These are phyloP conservation scores for Penicillium hordei DNA, from an alignment of 2,329 filamentous ascomycete species.

Conservation along the genomic window DNA sequence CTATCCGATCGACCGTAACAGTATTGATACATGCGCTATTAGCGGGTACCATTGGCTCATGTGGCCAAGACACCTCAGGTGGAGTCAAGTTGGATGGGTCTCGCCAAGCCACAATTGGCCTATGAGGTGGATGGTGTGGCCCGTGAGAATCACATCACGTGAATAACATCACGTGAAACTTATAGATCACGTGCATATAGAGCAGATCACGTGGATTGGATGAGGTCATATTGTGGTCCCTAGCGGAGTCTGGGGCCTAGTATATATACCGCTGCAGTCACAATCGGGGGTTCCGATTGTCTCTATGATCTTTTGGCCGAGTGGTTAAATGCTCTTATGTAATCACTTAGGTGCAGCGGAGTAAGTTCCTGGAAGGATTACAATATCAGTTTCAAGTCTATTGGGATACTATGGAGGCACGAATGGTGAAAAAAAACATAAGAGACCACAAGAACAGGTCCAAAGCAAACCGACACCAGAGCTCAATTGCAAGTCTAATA, in stretches of 20 bases:
- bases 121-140: neutral
- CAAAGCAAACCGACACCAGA: constrained; percentile 27
- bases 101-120: constrained; percentile 16
- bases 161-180: constrained; percentile 11
- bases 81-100: constrained; percentile 1
- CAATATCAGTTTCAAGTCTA: constrained; percentile 22
- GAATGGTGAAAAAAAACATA: constrained; percentile 8
- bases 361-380: too few species aligned
- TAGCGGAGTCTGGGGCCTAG: too few species aligned
- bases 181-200: neutral
- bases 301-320: too few species aligned
- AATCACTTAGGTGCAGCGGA: too few species aligned
- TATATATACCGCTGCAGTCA: too few species aligned
- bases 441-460: constrained; percentile 7
- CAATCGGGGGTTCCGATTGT: too few species aligned
- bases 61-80: constrained; percentile 1
- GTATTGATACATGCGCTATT: constrained; percentile 11
- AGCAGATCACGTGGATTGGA: neutral
- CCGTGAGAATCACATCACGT: constrained; percentile 3
- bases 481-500: constrained; percentile 30
- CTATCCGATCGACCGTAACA: constrained; percentile 17
- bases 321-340: too few species aligned
- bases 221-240: too few species aligned
- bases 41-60: constrained; percentile 2
- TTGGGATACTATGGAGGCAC: constrained; percentile 24